Percentiles rank a stretch among this genome's conserved stretches.
These are phyloP conservation scores for Pluteus cervinus DNA, from an alignment of 768 basidiomycete species.

Conservation along the genomic window DNA sequence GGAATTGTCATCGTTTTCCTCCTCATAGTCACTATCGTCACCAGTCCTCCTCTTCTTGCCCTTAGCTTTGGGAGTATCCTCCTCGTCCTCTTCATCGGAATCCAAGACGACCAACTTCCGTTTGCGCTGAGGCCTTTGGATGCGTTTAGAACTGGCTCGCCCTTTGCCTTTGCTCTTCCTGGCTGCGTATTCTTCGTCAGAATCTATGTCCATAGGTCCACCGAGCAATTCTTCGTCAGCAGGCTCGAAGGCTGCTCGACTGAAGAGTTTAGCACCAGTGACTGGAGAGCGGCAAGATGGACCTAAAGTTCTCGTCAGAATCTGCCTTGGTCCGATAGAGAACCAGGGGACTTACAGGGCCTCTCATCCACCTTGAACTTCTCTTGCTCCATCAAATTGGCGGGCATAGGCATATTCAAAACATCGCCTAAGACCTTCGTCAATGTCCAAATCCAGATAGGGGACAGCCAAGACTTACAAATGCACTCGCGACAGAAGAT, in stretches of 20 bases:
- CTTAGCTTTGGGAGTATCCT: too few relatives aligned
- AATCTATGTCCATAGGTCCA: constrained; percentile 15
- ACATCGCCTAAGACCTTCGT: constrained; percentile 30
- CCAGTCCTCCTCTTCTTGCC: too few relatives aligned
- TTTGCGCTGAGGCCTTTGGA: too few relatives aligned
- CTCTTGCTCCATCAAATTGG: constrained; percentile 26
- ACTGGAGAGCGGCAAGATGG: constrained; percentile 58
- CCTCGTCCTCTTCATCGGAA: constrained; percentile 25
- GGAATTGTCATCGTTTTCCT: constrained; percentile 21
- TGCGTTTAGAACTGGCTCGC: constrained; percentile 13
- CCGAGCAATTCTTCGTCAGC: constrained; percentile 35
- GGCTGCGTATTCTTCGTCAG: constrained; percentile 11
- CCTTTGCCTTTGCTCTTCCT: constrained; percentile 26
- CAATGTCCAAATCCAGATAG: constrained; percentile 1
- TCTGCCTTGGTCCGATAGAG: not conserved
- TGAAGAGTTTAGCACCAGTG: constrained; percentile 41
- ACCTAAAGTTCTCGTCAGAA: constrained; percentile 23
- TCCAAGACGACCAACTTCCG: too few relatives aligned
- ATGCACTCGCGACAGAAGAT: constrained; percentile 60
- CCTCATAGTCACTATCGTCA: too few relatives aligned
- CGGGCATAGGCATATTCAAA: constrained; percentile 30
- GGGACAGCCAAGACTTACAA: constrained; percentile 21
- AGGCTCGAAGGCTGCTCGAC: constrained; percentile 55
- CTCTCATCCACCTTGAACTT: constrained; percentile 38
- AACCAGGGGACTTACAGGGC: constrained; percentile 35